Percentiles rank a stretch among this genome's conserved stretches.
Conservation (phyloP, 306 rosid genomes). For the Acacia confusa region DNA sequence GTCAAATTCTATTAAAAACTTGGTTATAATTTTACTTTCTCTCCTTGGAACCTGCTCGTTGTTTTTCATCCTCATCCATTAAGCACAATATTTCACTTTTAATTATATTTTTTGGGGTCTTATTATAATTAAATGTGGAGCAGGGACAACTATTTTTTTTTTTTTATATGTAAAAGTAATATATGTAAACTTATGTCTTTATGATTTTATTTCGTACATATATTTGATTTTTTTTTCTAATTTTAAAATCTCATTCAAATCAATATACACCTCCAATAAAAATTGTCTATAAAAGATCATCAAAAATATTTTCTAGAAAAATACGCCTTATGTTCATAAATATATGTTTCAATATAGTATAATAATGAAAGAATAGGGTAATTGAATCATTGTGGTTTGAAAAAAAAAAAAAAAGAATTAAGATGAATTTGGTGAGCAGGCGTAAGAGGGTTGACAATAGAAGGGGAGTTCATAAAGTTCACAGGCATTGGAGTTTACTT, state of each 20-base stretch:
- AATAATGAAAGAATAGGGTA: neutral
- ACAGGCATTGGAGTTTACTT: slow-evolving; percentile 59
- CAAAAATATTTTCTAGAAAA: too few relatives aligned
- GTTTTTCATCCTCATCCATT: neutral
- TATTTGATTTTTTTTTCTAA: too few relatives aligned
- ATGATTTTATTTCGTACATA: too few relatives aligned
- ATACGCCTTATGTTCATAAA: too few relatives aligned
- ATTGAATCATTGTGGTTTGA: neutral
- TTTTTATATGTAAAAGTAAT: neutral
- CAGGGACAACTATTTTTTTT: neutral
- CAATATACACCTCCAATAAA: neutral
- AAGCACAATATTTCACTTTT: too few relatives aligned
- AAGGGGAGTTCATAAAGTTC: slow-evolving; percentile 64
- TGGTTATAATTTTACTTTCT: too few relatives aligned
- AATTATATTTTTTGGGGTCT: neutral
- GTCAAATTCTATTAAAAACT: too few relatives aligned
- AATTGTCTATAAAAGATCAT: too few relatives aligned
- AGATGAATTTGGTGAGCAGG: slow-evolving; percentile 39
- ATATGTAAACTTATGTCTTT: too few relatives aligned
- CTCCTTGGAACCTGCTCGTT: too few relatives aligned
- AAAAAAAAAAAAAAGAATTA: neutral
- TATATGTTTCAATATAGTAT: neutral
- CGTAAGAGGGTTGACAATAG: slow-evolving; percentile 58
- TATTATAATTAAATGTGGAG: neutral
- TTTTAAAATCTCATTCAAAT: neutral